Percentiles rank a stretch among this genome's conserved stretches.
phyloP scores from a whole-genome alignment of 78 protist species.

The Dictyostelium purpureum region DNA sequence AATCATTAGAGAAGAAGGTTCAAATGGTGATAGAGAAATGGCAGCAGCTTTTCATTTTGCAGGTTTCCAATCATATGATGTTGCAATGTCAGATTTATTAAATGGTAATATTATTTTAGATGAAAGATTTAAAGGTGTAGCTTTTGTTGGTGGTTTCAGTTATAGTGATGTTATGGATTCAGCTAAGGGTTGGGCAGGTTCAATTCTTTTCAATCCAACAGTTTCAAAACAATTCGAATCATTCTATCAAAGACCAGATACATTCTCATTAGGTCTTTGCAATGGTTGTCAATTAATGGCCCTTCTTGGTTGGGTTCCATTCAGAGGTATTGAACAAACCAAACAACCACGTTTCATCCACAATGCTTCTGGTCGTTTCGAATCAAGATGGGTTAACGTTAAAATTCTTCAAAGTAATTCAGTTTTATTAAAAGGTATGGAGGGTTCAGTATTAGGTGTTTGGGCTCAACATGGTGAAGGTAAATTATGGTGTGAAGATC shows the following conservation, averaged over 20 bases:
- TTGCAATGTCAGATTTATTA: conserved; percentile 88
- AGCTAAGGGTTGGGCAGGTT: conserved; percentile 94
- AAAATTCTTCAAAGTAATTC: conserved; percentile 61
- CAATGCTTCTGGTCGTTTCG: conserved; percentile 92
- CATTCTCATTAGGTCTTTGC: conserved; percentile 96
- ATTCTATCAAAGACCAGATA: conserved; percentile 89
- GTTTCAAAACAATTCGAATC: conserved; percentile 73
- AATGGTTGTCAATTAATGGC: conserved; percentile 97
- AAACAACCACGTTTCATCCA: conserved; percentile 90
- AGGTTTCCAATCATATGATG: conserved; percentile 91
- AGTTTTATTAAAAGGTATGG: conserved; percentile 88
- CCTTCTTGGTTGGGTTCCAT: conserved; percentile 88
- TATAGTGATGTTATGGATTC: conserved; percentile 93
- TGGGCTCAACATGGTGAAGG: conserved; percentile 97
- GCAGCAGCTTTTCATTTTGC: conserved; percentile 88
- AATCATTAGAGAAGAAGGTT: conserved; percentile 94
- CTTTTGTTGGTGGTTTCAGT: conserved; percentile 95
- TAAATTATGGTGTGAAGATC: conserved; percentile 27
- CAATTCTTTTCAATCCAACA: conserved; percentile 53
- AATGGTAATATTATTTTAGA: conserved; percentile 61
- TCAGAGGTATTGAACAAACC: conserved; percentile 5
- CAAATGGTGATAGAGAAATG: conserved; percentile 96
- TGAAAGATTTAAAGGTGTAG: conserved; percentile 89
- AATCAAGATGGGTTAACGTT: conserved; percentile 85
- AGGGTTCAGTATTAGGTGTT: conserved; percentile 78